Percentiles rank a stretch among this genome's conserved stretches.
phyloP scores from a whole-genome alignment of 495 filamentous ascomycete genomes.

The Achaetomiella virescens region DNA sequence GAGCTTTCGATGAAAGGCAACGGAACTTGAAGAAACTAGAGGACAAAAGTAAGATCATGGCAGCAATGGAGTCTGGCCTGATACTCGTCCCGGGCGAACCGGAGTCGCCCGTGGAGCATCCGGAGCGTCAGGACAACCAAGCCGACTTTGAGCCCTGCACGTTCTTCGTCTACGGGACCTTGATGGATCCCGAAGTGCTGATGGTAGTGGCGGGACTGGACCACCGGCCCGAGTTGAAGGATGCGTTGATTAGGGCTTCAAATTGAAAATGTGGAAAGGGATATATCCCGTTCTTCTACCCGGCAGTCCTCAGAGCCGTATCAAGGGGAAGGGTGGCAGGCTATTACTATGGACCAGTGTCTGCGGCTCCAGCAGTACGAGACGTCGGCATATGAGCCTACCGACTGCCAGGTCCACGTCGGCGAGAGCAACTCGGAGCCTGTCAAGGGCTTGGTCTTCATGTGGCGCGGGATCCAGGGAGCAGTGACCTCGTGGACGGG shows the following conservation, averaged over 20 bases:
- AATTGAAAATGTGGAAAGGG: slow-evolving; percentile 1
- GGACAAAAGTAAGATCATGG: background rate
- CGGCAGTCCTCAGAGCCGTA: background rate
- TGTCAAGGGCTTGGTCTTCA: background rate
- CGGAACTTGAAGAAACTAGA: no score
- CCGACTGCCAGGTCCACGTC: background rate
- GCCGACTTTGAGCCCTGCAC: background rate
- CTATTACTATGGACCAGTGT: background rate
- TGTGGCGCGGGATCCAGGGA: background rate
- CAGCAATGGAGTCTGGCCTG: background rate
- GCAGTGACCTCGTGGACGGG: background rate
- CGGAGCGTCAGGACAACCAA: background rate
- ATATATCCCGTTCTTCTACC: background rate
- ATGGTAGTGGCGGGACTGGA: background rate
- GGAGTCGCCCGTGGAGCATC: no score
- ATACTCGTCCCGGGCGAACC: no score
- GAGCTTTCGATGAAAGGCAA: no score
- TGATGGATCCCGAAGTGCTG: slow-evolving; percentile 5
- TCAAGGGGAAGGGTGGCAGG: background rate
- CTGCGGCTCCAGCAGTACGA: slow-evolving; percentile 3
- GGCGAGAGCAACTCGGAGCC: background rate
- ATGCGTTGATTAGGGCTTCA: slow-evolving; percentile 1
- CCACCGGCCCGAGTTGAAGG: background rate
- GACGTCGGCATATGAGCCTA: background rate
- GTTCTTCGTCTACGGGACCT: slow-evolving; percentile 3